Conservation (phyloP, 2,329 filamentous ascomycete genomes). For the Aspergillus sp. region DNA sequence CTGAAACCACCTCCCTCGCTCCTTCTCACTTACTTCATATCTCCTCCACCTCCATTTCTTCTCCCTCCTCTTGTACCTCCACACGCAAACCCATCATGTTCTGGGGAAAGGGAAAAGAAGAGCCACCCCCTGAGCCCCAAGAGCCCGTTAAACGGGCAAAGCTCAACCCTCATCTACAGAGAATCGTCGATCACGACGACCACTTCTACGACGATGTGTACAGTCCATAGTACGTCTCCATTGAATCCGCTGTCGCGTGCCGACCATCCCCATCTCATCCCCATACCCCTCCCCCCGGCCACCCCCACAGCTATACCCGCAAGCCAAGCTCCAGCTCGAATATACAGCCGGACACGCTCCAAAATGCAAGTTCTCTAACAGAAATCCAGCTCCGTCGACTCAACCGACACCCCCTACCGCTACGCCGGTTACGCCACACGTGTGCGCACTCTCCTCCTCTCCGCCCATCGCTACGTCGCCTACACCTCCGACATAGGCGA, state of each 20-base stretch:
- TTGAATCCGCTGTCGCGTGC: background rate
- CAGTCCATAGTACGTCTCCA: conserved; percentile 68
- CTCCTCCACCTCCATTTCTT: background rate
- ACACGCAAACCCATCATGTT: conserved; percentile 18
- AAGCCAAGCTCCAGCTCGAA: background rate
- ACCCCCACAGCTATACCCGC: background rate
- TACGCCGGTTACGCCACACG: conserved; percentile 92
- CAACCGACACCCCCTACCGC: conserved; percentile 80
- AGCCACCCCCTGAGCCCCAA: conserved; percentile 19
- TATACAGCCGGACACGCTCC: too few relatives aligned
- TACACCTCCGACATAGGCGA: conserved; percentile 97
- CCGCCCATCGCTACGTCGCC: conserved; percentile 91
- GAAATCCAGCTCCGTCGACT: conserved; percentile 63
- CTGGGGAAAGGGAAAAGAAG: conserved; percentile 28
- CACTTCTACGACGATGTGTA: conserved; percentile 75
- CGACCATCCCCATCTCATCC: background rate
- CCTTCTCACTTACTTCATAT: background rate
- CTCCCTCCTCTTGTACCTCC: background rate
- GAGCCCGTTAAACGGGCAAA: conserved; percentile 45
- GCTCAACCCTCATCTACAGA: conserved; percentile 56
- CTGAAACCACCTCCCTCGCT: background rate
- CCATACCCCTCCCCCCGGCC: background rate
- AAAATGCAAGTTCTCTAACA: background rate
- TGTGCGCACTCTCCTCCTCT: conserved; percentile 80
- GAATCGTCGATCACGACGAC: conserved; percentile 62